phyloP scores from a whole-genome alignment of 495 filamentous ascomycete species.

The Neurospora tetraspora region DNA sequence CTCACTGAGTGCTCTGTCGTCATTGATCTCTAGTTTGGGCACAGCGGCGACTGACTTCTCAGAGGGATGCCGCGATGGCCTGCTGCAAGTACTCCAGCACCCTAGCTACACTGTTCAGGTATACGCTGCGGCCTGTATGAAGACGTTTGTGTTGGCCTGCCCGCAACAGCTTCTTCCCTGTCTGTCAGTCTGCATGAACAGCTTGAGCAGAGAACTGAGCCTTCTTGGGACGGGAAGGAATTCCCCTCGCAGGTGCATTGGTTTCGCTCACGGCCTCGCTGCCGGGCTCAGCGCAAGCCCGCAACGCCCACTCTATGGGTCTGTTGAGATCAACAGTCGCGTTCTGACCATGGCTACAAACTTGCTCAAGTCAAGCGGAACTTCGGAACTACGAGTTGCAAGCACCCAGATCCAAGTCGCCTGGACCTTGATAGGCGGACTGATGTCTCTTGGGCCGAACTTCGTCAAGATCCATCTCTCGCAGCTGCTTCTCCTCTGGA shows the following conservation, averaged over 20 bases:
- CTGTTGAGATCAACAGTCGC: slow-evolving; percentile 87
- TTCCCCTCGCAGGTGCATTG: slow-evolving; percentile 74
- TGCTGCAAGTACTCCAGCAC: slow-evolving; percentile 87
- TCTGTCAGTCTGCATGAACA: slow-evolving; percentile 94
- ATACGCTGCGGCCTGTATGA: slow-evolving; percentile 73
- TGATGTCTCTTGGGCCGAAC: slow-evolving; percentile 94
- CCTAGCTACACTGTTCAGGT: slow-evolving; percentile 95
- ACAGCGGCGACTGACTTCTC: slow-evolving; percentile 68
- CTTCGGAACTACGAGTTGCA: slow-evolving; percentile 81
- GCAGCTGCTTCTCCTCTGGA: slow-evolving; percentile 93
- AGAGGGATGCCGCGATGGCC: slow-evolving; percentile 73
- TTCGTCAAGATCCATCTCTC: slow-evolving; percentile 99
- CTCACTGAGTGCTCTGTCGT: slow-evolving; percentile 68
- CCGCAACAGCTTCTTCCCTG: slow-evolving; percentile 86
- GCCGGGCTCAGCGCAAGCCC: slow-evolving; percentile 85
- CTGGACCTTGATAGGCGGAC: slow-evolving; percentile 91
- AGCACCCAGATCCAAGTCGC: slow-evolving; percentile 95
- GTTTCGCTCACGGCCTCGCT: slow-evolving; percentile 87
- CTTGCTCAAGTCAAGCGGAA: slow-evolving; percentile 84
- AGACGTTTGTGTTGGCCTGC: slow-evolving; percentile 78
- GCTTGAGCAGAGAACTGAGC: slow-evolving; percentile 73
- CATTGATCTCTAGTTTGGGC: slow-evolving; percentile 69
- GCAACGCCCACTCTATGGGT: slow-evolving; percentile 82
- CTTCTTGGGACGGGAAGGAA: slow-evolving; percentile 67
- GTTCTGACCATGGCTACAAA: slow-evolving; percentile 86